phyloP scores from a whole-genome alignment of 1,284 basidiomycete species.

The Puccinia novopanici region DNA sequence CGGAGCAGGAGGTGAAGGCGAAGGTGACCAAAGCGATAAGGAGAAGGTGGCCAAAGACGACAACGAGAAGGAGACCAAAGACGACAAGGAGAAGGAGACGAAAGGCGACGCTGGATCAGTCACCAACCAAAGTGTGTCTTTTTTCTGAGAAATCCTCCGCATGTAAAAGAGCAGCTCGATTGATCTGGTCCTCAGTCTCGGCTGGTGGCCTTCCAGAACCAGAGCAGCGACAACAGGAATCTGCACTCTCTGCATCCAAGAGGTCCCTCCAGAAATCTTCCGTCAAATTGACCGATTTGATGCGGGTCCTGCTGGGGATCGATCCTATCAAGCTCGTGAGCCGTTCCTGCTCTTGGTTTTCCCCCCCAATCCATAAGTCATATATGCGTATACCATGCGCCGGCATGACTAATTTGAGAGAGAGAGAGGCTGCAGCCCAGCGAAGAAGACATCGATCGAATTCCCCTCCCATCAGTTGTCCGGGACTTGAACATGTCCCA shows the following conservation, averaged over 20 bases:
- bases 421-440: not conserved
- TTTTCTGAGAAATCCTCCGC: not conserved
- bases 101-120: not conserved
- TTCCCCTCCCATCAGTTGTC: constrained; percentile 14
- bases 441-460: constrained; percentile 12
- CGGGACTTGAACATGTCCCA: constrained; percentile 32
- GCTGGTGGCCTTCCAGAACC: not conserved
- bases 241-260: not conserved
- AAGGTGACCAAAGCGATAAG: no score
- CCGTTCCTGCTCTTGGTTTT: not conserved
- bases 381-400: no score
- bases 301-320: constrained; percentile 40
- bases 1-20: not conserved
- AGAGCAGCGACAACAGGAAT: not conserved
- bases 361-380: no score
- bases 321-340: constrained; percentile 35
- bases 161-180: not conserved
- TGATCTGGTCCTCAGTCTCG: not conserved
- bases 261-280: constrained; percentile 4
- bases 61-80: no score
- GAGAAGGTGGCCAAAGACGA: no score
- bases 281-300: constrained; percentile 26
- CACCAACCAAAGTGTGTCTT: not conserved
- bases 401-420: no score
- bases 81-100: not conserved